Base-by-base conservation (phyloP, 768 basidiomycete species). In the Amanita muscaria region DNA sequence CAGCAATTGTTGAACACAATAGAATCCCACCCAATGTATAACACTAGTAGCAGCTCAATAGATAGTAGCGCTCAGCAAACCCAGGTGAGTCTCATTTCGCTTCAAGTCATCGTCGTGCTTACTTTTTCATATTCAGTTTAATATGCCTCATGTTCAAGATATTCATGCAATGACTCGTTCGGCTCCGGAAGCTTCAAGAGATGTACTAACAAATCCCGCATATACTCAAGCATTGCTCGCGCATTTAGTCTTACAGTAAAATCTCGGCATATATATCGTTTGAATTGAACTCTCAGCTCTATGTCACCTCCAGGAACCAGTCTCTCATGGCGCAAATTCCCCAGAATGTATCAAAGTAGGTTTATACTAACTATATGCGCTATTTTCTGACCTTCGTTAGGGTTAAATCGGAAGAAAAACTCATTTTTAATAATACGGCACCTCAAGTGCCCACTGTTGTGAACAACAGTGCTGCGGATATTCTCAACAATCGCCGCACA, bases 261-360 rank as follows among this genome's bases (percentile, higher is more conserved):
- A 29, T 29, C 27, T 29, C 12, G 27, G 27, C 27, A 29, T 29
- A 29, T 29, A 29, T 29, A 29, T 29, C 27, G 12, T 29, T n/a
- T 29, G 12, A 29, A 29, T 29, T 29, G 27, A 29, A 6, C 27
- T 29, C 27, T 29, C 27, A 29, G 27, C 27, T 29, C 7, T 46
- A 48, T 51, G 46, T 42, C 43, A 49, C 49, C 30, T 35, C 11
- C 23, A 42, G 43, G 15, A 36, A 48, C 46, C 25, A 48, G 46
- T 36, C 33, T 33, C 42, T 29, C 29, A 39, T 46, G 52, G 48
- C 44, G 53, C 53, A 59, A 49, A 52, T 51, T 34, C 51, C 51
- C 40, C 10, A 51, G 35, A 41, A 49, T 29, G 21, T 29, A 29
- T 44, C n/a, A 16, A 22, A 18, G 21, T 38, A 12, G 7, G 12